Base-by-base conservation (phyloP, 208 protist species). In the Vickermania ingenoplastis region DNA sequence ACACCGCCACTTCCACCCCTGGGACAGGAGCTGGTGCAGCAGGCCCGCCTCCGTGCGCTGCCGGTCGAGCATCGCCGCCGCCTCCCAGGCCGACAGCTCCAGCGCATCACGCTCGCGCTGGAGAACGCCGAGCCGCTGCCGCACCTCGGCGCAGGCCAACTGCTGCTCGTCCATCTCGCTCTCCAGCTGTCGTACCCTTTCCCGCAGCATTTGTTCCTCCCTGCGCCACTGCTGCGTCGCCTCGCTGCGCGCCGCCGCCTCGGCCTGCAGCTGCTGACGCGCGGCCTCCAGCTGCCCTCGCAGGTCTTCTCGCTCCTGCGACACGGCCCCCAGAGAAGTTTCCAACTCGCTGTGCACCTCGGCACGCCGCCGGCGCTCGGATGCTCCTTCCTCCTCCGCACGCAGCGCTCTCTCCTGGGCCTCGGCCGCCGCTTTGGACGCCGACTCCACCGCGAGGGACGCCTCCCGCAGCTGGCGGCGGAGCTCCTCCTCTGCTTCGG, bases 11-110 rank as follows among this genome's bases (percentile, higher is more conserved):
- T 45, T 45, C 11, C 7, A 45, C 17, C 36, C 36, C 7, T 45
- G 11, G 11, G 36, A 7, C 36, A n/a, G 36, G 11, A 45, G 17
- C 41, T 79, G 79, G 51, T 79, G 74, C 49, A 81, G 70, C 41
- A 75, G 69, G 31, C 59, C 67, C 23, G 77, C 58, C 61, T 92
- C 85, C 65, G 86, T 77, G 1, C 81, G 81, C 67, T 81, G 60
- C 36, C 73, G 66, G 53, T 77, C 11, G 7, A 17, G 11, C 11
- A 45, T 7, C 17, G 36, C 36, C 36, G 7, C 36, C 36, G 36
- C 36, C 36, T 45, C 36, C 36, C 36, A 45, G 11, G 36, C 36
- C 36, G 36, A 7, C 36, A 7, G 36, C 36, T 45, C 36, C 36
- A 45, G 36, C 36, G 36, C 7, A 7, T n/a, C 36, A 7, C 36